Conservation (phyloP, 192 early-diverging fungal species). For the Lunasporangiospora selenospora region DNA sequence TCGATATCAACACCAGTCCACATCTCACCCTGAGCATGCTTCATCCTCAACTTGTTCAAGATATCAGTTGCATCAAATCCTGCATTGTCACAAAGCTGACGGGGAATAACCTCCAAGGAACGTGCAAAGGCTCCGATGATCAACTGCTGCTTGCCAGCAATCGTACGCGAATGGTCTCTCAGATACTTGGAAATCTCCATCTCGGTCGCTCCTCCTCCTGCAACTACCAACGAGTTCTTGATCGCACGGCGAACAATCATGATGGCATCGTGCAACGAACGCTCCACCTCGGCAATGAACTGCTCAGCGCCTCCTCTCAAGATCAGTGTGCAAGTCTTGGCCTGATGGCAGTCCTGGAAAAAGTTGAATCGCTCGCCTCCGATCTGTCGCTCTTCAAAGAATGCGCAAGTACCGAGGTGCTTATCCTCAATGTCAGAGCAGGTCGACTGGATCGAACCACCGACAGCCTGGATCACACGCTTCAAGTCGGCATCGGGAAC, state of each 20-base stretch:
- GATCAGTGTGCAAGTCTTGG: constrained; percentile 96
- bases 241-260: constrained; percentile 99
- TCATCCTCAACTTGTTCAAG: constrained; percentile 94
- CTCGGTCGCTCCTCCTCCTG: constrained; percentile 97
- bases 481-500: constrained; percentile 92
- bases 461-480: constrained; percentile 94
- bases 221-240: constrained; percentile 96
- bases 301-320: constrained; percentile 98
- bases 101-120: constrained; percentile 97
- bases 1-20: constrained; percentile 97
- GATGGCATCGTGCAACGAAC: constrained; percentile 98
- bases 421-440: constrained; percentile 80
- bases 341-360: constrained; percentile 92
- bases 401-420: constrained; percentile 89
- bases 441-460: constrained; percentile 91
- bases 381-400: constrained; percentile 96
- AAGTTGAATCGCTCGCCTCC: constrained; percentile 97
- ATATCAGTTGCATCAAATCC: constrained; percentile 99
- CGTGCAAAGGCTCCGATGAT: constrained; percentile 94
- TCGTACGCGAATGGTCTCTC: constrained; percentile 88
- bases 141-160: constrained; percentile 99
- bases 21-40: constrained; percentile 78
- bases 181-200: constrained; percentile 98
- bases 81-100: constrained; percentile 98
- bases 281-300: constrained; percentile 99